Evolutionary conservation across 805 yeast genomes (phyloP), one percentile per base, ranked within the genome.

Genomic region (Wickerhamiella spandovensis): DNA sequence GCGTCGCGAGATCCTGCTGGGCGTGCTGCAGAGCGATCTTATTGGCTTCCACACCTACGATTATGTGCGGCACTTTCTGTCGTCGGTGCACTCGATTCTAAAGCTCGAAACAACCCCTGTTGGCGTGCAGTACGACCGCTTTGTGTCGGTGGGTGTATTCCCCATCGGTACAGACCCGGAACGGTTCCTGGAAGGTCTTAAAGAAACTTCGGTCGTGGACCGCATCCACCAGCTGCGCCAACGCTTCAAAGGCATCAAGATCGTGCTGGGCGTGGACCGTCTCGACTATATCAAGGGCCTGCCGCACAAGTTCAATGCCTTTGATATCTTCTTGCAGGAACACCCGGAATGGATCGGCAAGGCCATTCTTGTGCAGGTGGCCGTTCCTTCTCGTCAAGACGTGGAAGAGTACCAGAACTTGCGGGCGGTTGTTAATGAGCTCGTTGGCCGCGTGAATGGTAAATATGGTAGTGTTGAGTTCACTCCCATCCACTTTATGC

Each of bases 21-120:
- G 99, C 51, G 95, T 92, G 2, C 71, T 92, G 62, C 82, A 92
- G 59, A 90, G 97, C 69, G 95, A 92, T 64, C 73, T 94, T 60
- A 80, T 92, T 61, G 99, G 99, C 0, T 92, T 92, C 75, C 99
- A 92, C 66, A 92, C 98, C n/a, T 94, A 92, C 66, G 99, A 92
- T 66, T 92, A 92, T 62, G 97, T 95, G 12, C 76, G 98, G 58
- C 99, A 92, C 71, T 92, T 94, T 68, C 68, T 94, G 49, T 82
- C 94, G 18, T 81, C 95, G 0, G 95, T 92, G 10, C 81, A 88
- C 52, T 74, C 95, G 51, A 84, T 92, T 18, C 74, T 92, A 48
- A 76, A 84, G 53, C 78, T 88, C 7, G 82, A 81, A 47, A 88
- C 97, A 0, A 72, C 84, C 53, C 98, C 98, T 3, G 89, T 88